A percentile compares a stretch with the other conserved stretches of the same genome.
phyloP scores from a whole-genome alignment of 768 basidiomycete genomes.

The Leccinellum albellum region DNA sequence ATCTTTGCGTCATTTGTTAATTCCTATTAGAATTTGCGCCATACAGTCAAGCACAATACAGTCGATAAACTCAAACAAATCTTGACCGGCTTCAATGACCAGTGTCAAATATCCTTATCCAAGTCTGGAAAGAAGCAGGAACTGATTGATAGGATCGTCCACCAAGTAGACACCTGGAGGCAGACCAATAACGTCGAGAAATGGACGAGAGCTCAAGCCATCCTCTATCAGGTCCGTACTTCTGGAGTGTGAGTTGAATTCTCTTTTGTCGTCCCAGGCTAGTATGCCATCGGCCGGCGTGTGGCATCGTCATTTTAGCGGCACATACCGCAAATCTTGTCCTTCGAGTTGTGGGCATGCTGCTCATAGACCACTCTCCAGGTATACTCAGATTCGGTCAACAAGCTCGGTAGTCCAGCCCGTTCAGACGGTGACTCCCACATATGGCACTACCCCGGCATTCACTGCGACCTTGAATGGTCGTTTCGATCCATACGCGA shows the following conservation, averaged over 20 bases:
- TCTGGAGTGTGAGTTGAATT: slow-evolving; percentile 58
- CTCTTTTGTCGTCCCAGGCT: slow-evolving; percentile 10
- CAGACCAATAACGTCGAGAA: slow-evolving; percentile 52
- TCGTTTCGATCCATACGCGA: slow-evolving; percentile 67
- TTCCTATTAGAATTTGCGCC: slow-evolving; percentile 56
- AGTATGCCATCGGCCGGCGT: slow-evolving; percentile 7
- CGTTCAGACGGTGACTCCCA: slow-evolving; percentile 15
- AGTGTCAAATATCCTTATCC: slow-evolving; percentile 61
- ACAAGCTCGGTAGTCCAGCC: slow-evolving; percentile 26
- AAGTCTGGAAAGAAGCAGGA: slow-evolving; percentile 88
- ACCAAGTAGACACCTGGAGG: slow-evolving; percentile 59
- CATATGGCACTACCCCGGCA: slow-evolving; percentile 20
- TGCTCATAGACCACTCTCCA: slow-evolving; percentile 18
- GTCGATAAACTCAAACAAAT: slow-evolving; percentile 86
- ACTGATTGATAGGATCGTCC: slow-evolving; percentile 71
- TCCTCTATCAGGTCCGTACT: slow-evolving; percentile 63
- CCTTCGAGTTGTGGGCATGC: slow-evolving; percentile 4
- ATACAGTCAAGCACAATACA: slow-evolving; percentile 71
- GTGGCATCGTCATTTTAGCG: slow-evolving; percentile 9
- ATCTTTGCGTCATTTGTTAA: slow-evolving; percentile 18
- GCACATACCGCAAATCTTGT: slow-evolving; percentile 1
- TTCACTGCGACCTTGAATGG: slow-evolving; percentile 30
- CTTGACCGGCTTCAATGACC: slow-evolving; percentile 71
- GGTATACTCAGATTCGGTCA: slow-evolving; percentile 28
- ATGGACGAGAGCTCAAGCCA: slow-evolving; percentile 65